A percentile compares a stretch with the other conserved stretches of the same genome.
Evolutionary conservation across 441 rosid species (phyloP).

Genomic region (Macaranga tanarius): DNA sequence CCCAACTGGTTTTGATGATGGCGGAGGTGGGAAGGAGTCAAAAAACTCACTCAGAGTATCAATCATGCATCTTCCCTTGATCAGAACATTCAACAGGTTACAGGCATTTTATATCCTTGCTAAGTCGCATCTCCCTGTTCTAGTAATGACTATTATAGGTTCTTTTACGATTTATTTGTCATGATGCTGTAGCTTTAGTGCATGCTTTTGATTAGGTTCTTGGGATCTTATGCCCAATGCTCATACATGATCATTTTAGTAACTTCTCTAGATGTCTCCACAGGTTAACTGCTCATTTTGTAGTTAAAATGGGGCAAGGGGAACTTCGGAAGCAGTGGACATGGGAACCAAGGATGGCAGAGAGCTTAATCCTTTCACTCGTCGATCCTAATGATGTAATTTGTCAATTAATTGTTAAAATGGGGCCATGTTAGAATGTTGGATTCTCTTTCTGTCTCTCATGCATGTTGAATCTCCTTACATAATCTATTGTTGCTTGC

Average conservation of each 20-base stretch:
- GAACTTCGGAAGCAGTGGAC: conserved; percentile 82
- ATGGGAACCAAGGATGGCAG: conserved; percentile 95
- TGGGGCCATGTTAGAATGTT: conserved; percentile 1
- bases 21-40: conserved; percentile 74
- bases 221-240: conserved; percentile 13
- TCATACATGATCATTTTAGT: conserved; percentile 3
- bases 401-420: conserved; percentile 23
- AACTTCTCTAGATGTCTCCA: conserved; percentile 29
- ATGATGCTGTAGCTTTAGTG: background rate
- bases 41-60: conserved; percentile 84
- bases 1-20: conserved; percentile 96
- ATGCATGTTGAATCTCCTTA: background rate
- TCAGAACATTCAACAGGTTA: conserved; percentile 84
- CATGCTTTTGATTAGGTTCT: conserved; percentile 17
- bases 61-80: conserved; percentile 63
- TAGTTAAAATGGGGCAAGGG: conserved; percentile 65
- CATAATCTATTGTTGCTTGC: conserved; percentile 29
- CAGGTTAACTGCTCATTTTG: conserved; percentile 83
- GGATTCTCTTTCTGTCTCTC: background rate
- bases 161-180: conserved; percentile 8
- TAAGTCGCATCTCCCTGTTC: conserved; percentile 11
- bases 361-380: conserved; percentile 84
- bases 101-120: background rate
- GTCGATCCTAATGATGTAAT: conserved; percentile 90
- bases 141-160: conserved; percentile 9